Evolutionary conservation across 805 yeast species (phyloP).

Genomic region (Babjeviella inositovora): DNA sequence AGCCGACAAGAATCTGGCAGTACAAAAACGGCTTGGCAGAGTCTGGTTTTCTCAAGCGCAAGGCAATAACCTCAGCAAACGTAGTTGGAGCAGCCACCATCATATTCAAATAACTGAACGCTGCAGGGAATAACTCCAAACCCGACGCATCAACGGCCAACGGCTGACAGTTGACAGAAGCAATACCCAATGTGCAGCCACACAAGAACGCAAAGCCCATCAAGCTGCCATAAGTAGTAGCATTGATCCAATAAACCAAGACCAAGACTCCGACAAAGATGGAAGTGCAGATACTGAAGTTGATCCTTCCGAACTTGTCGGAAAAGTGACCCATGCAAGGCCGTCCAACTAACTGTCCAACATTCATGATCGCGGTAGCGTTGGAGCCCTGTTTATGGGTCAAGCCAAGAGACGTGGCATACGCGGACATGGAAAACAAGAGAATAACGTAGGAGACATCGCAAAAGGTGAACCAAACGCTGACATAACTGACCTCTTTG

Average conservation of each 20-base stretch:
- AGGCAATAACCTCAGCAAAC: slow-evolving; percentile 11
- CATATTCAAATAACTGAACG: slow-evolving; percentile 17
- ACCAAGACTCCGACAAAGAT: slow-evolving; percentile 15
- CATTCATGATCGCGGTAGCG: slow-evolving; percentile 25
- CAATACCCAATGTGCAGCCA: slow-evolving; percentile 29
- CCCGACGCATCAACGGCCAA: no score
- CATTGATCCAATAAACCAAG: slow-evolving; percentile 32
- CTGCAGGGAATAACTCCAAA: no score
- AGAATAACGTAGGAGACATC: slow-evolving; percentile 23
- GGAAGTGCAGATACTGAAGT: slow-evolving; percentile 20
- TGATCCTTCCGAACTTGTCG: slow-evolving; percentile 28
- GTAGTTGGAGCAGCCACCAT: no score
- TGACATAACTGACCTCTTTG: no score
- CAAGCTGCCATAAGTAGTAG: slow-evolving; percentile 19
- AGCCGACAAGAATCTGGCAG: no score
- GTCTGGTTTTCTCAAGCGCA: slow-evolving; percentile 7
- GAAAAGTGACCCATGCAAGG: slow-evolving; percentile 27
- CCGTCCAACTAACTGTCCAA: slow-evolving; percentile 30
- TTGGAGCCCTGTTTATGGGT: slow-evolving; percentile 22
- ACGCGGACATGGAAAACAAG: slow-evolving; percentile 28
- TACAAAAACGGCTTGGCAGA: slow-evolving; percentile 9
- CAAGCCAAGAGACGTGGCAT: slow-evolving; percentile 29
- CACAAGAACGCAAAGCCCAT: slow-evolving; percentile 21
- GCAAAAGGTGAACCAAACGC: slow-evolving; percentile 13
- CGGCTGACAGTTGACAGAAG: no score